Evolutionary conservation across 2,329 filamentous ascomycete species (phyloP).

Genomic region (Juglanconis sp.): DNA sequence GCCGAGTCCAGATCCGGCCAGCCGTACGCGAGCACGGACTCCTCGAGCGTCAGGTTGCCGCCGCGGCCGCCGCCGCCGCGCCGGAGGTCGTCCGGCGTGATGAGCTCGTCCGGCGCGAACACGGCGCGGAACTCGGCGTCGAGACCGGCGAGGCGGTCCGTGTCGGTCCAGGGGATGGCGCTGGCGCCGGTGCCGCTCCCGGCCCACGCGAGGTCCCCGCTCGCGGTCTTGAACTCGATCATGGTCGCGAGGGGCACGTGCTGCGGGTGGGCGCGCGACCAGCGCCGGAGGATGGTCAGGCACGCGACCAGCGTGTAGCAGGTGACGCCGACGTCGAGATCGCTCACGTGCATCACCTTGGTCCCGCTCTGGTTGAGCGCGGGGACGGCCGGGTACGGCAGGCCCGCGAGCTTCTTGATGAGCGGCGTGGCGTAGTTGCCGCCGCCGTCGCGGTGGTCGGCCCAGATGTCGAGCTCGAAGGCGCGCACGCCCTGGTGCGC

Average conservation of each 20-base stretch:
- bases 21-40: slow-evolving; percentile 42
- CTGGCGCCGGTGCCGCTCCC: too few species aligned
- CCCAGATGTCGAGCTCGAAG: slow-evolving; percentile 47
- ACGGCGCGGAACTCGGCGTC: slow-evolving; percentile 46
- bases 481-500: slow-evolving; percentile 43
- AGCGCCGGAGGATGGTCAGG: slow-evolving; percentile 38
- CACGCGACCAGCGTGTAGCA: slow-evolving; percentile 46
- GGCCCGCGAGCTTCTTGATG: slow-evolving; percentile 37
- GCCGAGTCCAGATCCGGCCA: slow-evolving; percentile 45
- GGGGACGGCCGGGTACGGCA: slow-evolving; percentile 35
- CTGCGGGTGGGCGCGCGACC: slow-evolving; percentile 39
- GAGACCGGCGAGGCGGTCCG: slow-evolving; percentile 37
- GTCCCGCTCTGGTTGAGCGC: slow-evolving; percentile 40
- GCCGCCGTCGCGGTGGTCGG: slow-evolving; percentile 45
- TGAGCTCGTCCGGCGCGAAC: slow-evolving; percentile 36
- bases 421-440: slow-evolving; percentile 44
- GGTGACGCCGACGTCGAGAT: slow-evolving; percentile 42
- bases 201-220: slow-evolving; percentile 25
- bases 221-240: slow-evolving; percentile 44
- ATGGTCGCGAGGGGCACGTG: slow-evolving; percentile 48
- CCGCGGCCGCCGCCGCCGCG: slow-evolving; percentile 15
- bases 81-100: slow-evolving; percentile 46
- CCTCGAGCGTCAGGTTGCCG: slow-evolving; percentile 41
- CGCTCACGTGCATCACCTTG: slow-evolving; percentile 50
- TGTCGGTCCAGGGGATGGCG: slow-evolving; percentile 41